phyloP scores from a whole-genome alignment of 257 asterid genomes.

The Solanum paucissectum region DNA sequence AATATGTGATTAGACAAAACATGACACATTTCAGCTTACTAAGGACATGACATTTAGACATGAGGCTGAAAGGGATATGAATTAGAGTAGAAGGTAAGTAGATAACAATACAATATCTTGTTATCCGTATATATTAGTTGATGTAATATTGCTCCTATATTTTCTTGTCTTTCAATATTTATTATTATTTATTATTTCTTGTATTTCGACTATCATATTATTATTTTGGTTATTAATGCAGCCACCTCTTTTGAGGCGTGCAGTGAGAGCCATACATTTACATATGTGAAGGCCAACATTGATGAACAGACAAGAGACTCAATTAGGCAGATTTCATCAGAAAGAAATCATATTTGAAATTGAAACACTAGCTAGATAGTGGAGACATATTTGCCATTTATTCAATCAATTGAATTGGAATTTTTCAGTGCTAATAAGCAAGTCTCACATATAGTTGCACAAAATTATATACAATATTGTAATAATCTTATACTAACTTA shows the following conservation, averaged over 20 bases:
- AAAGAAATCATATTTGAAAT: neutral
- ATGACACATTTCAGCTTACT: too few species aligned
- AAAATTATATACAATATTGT: neutral
- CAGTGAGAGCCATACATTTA: neutral
- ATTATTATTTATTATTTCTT: too few species aligned
- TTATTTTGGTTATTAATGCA: neutral
- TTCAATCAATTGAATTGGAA: neutral
- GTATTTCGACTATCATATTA: too few species aligned
- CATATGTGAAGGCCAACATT: neutral
- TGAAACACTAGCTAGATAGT: neutral
- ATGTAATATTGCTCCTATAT: too few species aligned
- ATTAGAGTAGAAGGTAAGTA: too few species aligned
- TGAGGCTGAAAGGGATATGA: too few species aligned
- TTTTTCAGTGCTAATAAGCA: neutral
- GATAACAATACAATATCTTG: too few species aligned
- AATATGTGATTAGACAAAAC: too few species aligned
- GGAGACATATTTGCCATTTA: neutral
- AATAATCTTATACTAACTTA: neutral
- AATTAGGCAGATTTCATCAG: neutral
- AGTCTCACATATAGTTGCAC: neutral
- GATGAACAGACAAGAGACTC: neutral
- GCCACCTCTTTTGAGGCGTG: neutral
- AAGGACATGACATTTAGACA: too few species aligned
- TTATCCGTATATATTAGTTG: too few species aligned
- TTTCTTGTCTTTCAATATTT: too few species aligned